Evolutionary conservation across 768 basidiomycete genomes (phyloP).

Genomic region (Symmetrospora coprosmae): DNA sequence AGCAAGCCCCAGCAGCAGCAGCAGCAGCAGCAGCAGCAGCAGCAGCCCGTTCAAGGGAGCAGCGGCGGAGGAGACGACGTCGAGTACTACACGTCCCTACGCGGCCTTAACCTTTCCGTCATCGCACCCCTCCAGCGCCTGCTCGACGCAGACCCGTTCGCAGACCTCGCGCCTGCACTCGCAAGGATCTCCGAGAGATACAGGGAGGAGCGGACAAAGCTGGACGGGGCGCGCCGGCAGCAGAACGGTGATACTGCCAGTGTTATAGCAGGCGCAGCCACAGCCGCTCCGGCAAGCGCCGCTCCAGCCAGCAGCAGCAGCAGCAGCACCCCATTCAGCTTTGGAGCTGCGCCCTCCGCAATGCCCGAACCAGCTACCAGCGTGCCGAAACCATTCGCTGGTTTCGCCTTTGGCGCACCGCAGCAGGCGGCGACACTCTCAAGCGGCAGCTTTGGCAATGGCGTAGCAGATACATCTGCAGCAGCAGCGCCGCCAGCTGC

Average conservation of each 20-base stretch:
- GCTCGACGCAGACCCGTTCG: slow-evolving; percentile 20
- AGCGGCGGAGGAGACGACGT: neutral
- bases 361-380: no score
- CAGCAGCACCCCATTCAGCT: no score
- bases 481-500: neutral
- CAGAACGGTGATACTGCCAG: neutral
- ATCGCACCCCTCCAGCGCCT: slow-evolving; percentile 11
- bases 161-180: slow-evolving; percentile 6
- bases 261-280: neutral
- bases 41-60: neutral
- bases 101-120: slow-evolving; percentile 19
- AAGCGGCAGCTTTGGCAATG: neutral
- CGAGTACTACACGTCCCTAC: slow-evolving; percentile 7
- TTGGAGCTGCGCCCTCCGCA: no score
- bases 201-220: neutral
- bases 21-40: neutral
- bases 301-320: no score
- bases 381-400: slow-evolving; percentile 3
- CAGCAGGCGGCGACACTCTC: neutral
- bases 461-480: neutral
- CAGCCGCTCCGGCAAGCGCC: neutral
- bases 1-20: neutral
- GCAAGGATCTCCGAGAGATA: neutral
- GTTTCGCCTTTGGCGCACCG: slow-evolving; percentile 9
- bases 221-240: neutral